Evolutionary conservation across 305 asterid species (phyloP).

Genomic region (Solanum hybrid): DNA sequence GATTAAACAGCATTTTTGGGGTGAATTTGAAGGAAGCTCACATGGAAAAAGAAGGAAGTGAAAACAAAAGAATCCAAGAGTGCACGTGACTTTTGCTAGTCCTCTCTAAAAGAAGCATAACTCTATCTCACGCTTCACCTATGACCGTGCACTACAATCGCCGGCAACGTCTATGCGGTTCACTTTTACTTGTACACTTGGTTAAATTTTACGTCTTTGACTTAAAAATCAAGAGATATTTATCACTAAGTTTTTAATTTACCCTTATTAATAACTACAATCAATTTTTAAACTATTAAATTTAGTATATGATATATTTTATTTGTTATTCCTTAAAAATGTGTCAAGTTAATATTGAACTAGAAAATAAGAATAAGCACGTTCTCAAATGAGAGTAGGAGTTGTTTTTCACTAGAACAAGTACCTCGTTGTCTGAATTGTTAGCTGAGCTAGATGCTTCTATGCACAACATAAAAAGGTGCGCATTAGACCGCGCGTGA

Average conservation of each 20-base stretch:
- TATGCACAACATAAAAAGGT: slow-evolving; percentile 6
- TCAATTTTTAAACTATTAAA: background rate
- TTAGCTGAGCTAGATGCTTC: background rate
- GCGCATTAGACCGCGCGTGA: slow-evolving; percentile 8
- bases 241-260: background rate
- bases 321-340: background rate
- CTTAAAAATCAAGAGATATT: background rate
- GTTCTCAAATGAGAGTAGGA: background rate
- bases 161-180: background rate
- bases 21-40: background rate
- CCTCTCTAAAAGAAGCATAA: background rate
- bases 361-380: background rate
- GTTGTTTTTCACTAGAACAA: background rate
- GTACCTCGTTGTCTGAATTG: background rate
- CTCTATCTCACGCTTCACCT: background rate
- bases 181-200: background rate
- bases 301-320: background rate
- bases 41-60: slow-evolving; percentile 11
- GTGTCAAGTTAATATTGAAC: background rate
- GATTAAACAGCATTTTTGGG: background rate
- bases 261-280: background rate
- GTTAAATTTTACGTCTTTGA: background rate
- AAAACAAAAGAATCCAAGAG: slow-evolving; percentile 22
- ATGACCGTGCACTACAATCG: background rate
- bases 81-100: slow-evolving; percentile 26